These are phyloP conservation scores for Mrakiaceae sp. DNA, from an alignment of 1,284 basidiomycete genomes.

Conservation along the genomic window DNA sequence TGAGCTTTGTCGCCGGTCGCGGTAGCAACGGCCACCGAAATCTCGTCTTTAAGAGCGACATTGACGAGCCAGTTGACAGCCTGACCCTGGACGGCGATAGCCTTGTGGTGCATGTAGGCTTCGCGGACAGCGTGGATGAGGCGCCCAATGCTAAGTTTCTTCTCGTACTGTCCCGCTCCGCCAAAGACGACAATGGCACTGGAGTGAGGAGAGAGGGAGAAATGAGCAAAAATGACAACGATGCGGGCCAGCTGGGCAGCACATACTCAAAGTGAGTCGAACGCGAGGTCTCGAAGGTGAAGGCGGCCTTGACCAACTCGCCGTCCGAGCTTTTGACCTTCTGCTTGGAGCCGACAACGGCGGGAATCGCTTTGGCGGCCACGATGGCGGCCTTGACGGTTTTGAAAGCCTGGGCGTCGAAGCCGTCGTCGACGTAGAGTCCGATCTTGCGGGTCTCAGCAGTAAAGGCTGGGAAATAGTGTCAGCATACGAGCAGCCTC, in stretches of 20 bases:
- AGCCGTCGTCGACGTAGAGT: conserved; percentile 61
- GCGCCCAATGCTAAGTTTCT: conserved; percentile 39
- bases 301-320: conserved; percentile 23
- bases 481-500: background rate
- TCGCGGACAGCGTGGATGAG: conserved; percentile 56
- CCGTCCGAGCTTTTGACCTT: conserved; percentile 40
- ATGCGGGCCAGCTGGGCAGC: conserved; percentile 37
- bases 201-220: background rate
- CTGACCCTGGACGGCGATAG: conserved; percentile 57
- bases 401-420: conserved; percentile 48
- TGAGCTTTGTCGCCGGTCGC: conserved; percentile 22
- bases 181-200: conserved; percentile 41
- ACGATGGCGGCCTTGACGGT: conserved; percentile 37
- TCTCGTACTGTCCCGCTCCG: conserved; percentile 38
- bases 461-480: conserved; percentile 25
- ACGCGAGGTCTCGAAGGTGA: conserved; percentile 24
- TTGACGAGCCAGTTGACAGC: conserved; percentile 29
- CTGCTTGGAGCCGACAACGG: conserved; percentile 57
- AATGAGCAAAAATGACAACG: conserved; percentile 41
- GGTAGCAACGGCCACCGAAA: conserved; percentile 23
- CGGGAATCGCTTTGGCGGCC: conserved; percentile 46
- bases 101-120: conserved; percentile 65
- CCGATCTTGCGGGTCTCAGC: conserved; percentile 53
- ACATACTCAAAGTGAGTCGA: conserved; percentile 53
- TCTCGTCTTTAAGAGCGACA: conserved; percentile 25